Evolutionary conservation across 2,329 filamentous ascomycete species (phyloP).

Genomic region (Fusarium tuaranense): DNA sequence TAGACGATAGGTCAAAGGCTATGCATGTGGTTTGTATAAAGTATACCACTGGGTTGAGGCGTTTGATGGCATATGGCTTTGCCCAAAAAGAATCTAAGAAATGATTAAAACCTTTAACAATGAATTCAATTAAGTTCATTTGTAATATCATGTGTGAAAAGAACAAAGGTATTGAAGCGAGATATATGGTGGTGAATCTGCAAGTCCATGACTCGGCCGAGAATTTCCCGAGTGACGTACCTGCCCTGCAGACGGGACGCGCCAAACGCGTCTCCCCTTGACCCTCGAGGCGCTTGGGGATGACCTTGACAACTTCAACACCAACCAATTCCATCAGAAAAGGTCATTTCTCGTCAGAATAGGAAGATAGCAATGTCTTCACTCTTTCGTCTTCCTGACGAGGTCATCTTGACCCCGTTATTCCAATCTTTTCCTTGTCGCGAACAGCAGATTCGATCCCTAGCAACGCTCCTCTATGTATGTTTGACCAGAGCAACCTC

Average conservation of each 20-base stretch:
- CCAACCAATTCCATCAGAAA: slow-evolving; percentile 6
- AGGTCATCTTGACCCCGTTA: slow-evolving; percentile 60
- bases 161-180: not conserved
- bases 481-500: slow-evolving; percentile 33
- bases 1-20: not conserved
- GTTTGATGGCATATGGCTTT: not conserved
- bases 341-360: not conserved
- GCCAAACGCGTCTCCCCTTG: slow-evolving; percentile 46
- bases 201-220: slow-evolving; percentile 25
- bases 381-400: slow-evolving; percentile 65
- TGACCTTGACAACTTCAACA: slow-evolving; percentile 19
- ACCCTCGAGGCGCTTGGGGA: slow-evolving; percentile 1
- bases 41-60: slow-evolving; percentile 10
- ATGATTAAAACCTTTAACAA: not conserved
- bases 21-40: slow-evolving; percentile 15
- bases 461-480: slow-evolving; percentile 67
- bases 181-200: not conserved
- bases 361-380: slow-evolving; percentile 46
- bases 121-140: not conserved
- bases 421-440: slow-evolving; percentile 66
- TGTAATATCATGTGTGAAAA: not conserved
- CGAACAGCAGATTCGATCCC: slow-evolving; percentile 68
- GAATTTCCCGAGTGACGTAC: slow-evolving; percentile 45
- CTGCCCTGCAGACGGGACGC: slow-evolving; percentile 28
- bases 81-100: not conserved